phyloP scores from a whole-genome alignment of 805 yeast species.

The Groenewaldozyma salmanticensis region DNA sequence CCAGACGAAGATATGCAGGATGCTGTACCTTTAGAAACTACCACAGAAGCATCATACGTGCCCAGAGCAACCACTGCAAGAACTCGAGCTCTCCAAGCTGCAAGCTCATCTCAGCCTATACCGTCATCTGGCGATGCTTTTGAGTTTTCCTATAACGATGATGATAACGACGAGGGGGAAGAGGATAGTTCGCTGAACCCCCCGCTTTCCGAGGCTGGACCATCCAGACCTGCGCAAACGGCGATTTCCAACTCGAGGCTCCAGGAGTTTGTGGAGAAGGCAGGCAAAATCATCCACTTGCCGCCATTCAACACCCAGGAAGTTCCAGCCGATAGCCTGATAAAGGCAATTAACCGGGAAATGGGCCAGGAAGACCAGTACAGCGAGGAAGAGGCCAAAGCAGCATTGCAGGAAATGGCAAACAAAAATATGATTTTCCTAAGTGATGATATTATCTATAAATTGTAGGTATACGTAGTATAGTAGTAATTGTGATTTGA shows the following conservation, averaged over 20 bases:
- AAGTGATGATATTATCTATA: slow-evolving; percentile 21
- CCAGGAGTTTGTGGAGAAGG: slow-evolving; percentile 35
- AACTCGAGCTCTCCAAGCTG: slow-evolving; percentile 13
- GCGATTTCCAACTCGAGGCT: slow-evolving; percentile 43
- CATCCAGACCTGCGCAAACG: slow-evolving; percentile 20
- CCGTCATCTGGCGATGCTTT: not conserved
- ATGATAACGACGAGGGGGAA: too few species aligned
- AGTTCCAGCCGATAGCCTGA: slow-evolving; percentile 28
- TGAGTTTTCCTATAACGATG: not conserved
- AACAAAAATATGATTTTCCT: slow-evolving; percentile 29
- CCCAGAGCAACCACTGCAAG: slow-evolving; percentile 20
- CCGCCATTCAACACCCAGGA: slow-evolving; percentile 37
- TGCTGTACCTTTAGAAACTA: slow-evolving; percentile 3
- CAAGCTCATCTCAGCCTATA: not conserved
- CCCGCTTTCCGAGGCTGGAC: slow-evolving; percentile 14
- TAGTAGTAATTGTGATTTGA: too few species aligned
- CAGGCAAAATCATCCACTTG: slow-evolving; percentile 39
- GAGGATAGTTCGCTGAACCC: too few species aligned
- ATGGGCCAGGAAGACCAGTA: slow-evolving; percentile 33
- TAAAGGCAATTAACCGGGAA: slow-evolving; percentile 35
- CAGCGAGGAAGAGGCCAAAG: slow-evolving; percentile 27
- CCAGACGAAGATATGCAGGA: slow-evolving; percentile 40
- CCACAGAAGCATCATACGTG: too few species aligned
- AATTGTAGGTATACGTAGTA: too few species aligned
- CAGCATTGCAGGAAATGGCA: slow-evolving; percentile 29